These are phyloP conservation scores for Aspergillus carbonarius DNA, from an alignment of 2,329 filamentous ascomycete species.

Conservation along the genomic window DNA sequence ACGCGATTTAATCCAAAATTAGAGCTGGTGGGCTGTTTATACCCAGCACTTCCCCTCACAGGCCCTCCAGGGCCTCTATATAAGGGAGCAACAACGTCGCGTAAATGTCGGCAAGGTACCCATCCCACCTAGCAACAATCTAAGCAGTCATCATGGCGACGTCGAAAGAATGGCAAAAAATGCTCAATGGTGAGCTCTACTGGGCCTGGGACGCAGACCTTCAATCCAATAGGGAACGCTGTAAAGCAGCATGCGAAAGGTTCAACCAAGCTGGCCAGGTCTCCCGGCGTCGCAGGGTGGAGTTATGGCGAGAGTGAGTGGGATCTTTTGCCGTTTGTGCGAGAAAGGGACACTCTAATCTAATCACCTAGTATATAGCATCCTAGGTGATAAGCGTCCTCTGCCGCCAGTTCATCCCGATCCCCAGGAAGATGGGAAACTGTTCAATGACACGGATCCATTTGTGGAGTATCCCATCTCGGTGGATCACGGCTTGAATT, in stretches of 20 bases:
- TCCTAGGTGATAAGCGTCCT: constrained; percentile 24
- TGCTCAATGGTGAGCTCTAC: constrained; percentile 30
- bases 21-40: not conserved
- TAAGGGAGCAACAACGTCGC: not conserved
- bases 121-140: not conserved
- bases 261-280: constrained; percentile 26
- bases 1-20: not conserved
- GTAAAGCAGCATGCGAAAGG: constrained; percentile 26
- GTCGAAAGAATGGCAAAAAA: constrained; percentile 31
- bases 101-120: not conserved
- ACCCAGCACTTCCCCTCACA: too few relatives aligned
- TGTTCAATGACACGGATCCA: constrained; percentile 38
- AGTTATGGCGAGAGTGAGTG: constrained; percentile 28
- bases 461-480: constrained; percentile 63
- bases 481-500: constrained; percentile 67
- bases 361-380: constrained; percentile 13
- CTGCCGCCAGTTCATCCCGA: constrained; percentile 21
- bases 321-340: not conserved
- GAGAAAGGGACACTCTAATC: not conserved
- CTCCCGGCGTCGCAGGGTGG: constrained; percentile 25
- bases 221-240: constrained; percentile 27
- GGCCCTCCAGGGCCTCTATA: not conserved
- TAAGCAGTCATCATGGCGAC: constrained; percentile 13
- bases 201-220: constrained; percentile 28
- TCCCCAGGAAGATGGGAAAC: constrained; percentile 21